Conservation (phyloP, 305 asterid genomes). For the Fraxinus greggii region DNA sequence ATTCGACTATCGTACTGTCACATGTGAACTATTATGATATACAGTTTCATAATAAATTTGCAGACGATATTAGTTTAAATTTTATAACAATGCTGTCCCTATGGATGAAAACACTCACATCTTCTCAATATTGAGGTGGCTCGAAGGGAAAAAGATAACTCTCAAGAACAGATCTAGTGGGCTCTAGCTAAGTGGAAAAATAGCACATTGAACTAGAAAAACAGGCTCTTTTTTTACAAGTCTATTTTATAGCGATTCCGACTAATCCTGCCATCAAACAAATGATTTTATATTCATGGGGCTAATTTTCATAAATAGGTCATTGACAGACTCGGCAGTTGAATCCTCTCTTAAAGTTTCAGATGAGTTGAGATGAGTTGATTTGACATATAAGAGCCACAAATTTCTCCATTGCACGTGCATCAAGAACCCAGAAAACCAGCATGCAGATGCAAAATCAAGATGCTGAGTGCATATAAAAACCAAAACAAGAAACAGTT, state of each 20-base stretch:
- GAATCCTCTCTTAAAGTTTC: background rate
- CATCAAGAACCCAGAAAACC: background rate
- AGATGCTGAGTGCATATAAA: background rate
- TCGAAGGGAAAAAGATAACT: background rate
- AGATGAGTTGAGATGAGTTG: background rate
- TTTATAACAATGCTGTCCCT: background rate
- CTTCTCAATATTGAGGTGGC: background rate
- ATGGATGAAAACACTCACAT: background rate
- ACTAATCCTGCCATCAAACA: background rate
- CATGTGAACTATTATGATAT: background rate
- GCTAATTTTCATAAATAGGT: background rate
- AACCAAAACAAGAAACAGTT: background rate
- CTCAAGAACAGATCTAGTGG: background rate
- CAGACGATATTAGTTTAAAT: background rate
- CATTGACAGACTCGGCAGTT: background rate
- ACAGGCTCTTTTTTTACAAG: too few species aligned
- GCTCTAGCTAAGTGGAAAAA: background rate
- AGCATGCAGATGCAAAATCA: background rate
- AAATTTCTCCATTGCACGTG: background rate
- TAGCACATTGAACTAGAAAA: too few species aligned
- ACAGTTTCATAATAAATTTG: background rate
- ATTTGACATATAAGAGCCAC: background rate
- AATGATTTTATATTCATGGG: background rate
- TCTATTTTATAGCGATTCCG: background rate
- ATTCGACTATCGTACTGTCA: background rate